Conservation (phyloP, 306 rosid genomes). For the Sindora glabra region DNA sequence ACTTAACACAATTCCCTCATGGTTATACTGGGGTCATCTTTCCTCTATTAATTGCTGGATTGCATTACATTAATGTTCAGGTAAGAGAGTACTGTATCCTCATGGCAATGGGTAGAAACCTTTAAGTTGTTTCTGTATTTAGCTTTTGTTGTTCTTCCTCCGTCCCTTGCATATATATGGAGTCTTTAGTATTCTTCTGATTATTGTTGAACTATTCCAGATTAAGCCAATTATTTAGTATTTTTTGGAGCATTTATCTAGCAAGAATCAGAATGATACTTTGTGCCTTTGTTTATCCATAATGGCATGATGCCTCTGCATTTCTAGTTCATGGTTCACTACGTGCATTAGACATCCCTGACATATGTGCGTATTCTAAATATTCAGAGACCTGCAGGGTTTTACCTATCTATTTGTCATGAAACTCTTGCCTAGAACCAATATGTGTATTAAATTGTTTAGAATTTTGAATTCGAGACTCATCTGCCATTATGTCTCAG, state of each 20-base stretch:
- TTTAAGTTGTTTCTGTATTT: background rate
- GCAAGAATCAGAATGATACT: background rate
- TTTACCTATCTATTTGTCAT: background rate
- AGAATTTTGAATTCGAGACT: no score
- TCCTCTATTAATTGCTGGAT: slow-evolving; percentile 65
- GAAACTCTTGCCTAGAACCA: no score
- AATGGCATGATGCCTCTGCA: background rate
- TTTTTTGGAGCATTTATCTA: background rate
- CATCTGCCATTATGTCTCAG: no score
- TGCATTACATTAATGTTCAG: slow-evolving; percentile 71
- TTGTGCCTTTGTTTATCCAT: no score
- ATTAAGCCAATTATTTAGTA: no score
- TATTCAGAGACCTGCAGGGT: background rate
- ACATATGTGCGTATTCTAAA: background rate
- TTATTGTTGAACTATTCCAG: no score
- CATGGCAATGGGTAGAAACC: background rate
- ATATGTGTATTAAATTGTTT: no score
- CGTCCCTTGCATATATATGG: no score
- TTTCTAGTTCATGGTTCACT: background rate
- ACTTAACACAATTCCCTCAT: slow-evolving; percentile 65
- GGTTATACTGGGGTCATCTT: slow-evolving; percentile 69
- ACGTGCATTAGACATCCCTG: background rate
- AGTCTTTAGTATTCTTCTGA: no score
- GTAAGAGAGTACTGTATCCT: slow-evolving; percentile 31
- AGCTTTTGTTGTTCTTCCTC: background rate